Evolutionary conservation across 2,329 filamentous ascomycete species (phyloP).

Genomic region (Beauveria asiatica): DNA sequence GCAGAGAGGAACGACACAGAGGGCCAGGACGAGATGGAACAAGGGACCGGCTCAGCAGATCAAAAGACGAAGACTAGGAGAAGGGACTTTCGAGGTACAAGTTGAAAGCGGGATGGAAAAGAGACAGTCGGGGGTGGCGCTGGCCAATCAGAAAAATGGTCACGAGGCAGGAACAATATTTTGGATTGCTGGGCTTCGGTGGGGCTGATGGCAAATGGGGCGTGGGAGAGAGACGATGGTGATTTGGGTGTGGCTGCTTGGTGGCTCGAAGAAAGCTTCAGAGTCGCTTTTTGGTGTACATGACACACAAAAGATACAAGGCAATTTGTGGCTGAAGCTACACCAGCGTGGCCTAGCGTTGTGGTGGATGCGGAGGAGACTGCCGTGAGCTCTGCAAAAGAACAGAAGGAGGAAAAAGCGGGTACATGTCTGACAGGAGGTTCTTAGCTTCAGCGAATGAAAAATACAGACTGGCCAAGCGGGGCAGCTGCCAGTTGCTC

Average conservation of each 20-base stretch:
- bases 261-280: background rate
- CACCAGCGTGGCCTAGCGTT: background rate
- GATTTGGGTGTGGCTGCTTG: background rate
- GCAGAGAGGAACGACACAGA: background rate
- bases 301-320: background rate
- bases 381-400: background rate
- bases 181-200: conserved; percentile 11
- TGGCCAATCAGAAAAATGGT: conserved; percentile 33
- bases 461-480: background rate
- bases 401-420: background rate
- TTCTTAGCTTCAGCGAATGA: background rate
- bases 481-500: background rate
- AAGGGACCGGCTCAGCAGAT: conserved; percentile 8
- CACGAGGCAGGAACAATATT: conserved; percentile 25
- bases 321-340: conserved; percentile 7
- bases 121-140: conserved; percentile 15
- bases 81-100: conserved; percentile 17
- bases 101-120: conserved; percentile 12
- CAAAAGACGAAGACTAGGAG: background rate
- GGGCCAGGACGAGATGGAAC: background rate
- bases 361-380: background rate
- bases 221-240: background rate
- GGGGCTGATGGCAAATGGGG: background rate
- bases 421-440: background rate
- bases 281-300: background rate